Evolutionary conservation across 306 rosid genomes (phyloP), one percentile per base, ranked within the genome.

Genomic region (Citrullus amarus): DNA sequence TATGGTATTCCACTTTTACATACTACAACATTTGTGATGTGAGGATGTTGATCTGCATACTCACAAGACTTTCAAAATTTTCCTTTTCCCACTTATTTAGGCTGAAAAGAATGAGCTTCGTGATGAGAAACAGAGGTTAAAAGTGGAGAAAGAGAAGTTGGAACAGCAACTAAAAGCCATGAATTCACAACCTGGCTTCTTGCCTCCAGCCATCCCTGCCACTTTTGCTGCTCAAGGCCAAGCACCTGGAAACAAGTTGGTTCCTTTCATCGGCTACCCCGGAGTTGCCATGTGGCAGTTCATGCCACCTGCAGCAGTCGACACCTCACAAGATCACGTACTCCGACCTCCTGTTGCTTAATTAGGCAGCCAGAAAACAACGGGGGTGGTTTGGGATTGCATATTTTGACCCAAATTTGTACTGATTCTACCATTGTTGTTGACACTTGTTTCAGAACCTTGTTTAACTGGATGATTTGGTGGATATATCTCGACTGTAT

Each of bases 271-370:
- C 25, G 81, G 96, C 46, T 94, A 94, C 81, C 98, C 98, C 0
- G 95, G 97, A 38, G 95, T 94, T 39, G 97, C 95, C 80, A 90
- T 94, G 98, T 94, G 98, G 98, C 98, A 94, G 79, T 94, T 94
- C 85, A 88, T 92, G 98, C 97, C 98, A 7, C 97, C 97, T 2
- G 98, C 98, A 1, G 82, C 97, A 0, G 91, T 92, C 86, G 98
- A 92, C 84, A 94, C 96, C 59, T 94, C 98, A 32, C 96, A 94
- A 89, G 98, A 94, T 87, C 98, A 94, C 68, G 97, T 89, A 9
- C 97, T 89, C 87, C 98, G 98, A 50, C 96, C 98, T 20, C 98
- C 98, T 11, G 98, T 91, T 58, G 98, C 98, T 76, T 94, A 90
- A 92, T 11, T 83, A 20, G 82, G 84, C 83, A 17, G 17, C 82